Conservation (phyloP, 257 asterid species). For the Fraxinus cuspidata region DNA sequence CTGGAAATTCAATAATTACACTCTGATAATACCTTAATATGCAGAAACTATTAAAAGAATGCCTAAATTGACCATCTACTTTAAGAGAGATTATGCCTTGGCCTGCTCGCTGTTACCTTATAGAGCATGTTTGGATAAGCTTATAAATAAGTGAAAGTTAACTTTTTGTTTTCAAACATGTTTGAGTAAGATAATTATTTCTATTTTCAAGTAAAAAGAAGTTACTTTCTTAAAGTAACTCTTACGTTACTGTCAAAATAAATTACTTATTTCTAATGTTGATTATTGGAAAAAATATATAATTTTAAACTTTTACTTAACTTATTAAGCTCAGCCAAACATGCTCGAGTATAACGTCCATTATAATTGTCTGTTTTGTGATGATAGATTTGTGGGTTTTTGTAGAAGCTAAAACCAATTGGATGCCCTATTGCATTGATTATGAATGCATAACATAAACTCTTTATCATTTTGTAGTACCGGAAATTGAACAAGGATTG, state of each 20-base stretch:
- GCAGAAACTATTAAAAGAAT: not conserved
- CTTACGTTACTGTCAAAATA: not conserved
- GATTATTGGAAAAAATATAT: not conserved
- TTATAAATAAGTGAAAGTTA: not conserved
- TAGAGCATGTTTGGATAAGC: not conserved
- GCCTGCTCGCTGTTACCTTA: not conserved
- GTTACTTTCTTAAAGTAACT: not conserved
- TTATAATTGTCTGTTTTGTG: not conserved
- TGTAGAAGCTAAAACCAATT: not conserved
- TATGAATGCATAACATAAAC: not conserved
- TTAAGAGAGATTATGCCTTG: not conserved
- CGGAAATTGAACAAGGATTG: slow-evolving; percentile 98
- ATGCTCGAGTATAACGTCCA: not conserved
- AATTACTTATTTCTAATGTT: not conserved
- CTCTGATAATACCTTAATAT: not conserved
- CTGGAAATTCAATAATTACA: not conserved
- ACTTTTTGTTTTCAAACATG: not conserved
- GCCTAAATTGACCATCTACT: not conserved
- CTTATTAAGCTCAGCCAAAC: not conserved
- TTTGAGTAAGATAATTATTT: not conserved
- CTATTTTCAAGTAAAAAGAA: not conserved
- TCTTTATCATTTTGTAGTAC: slow-evolving; percentile 52
- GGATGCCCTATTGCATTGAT: not conserved
- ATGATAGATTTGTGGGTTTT: not conserved
- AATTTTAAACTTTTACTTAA: not conserved